A percentile compares a stretch with the other conserved stretches of the same genome.
phyloP scores from a whole-genome alignment of 352 stramenopile genomes.

The Globisporangium middletonii region DNA sequence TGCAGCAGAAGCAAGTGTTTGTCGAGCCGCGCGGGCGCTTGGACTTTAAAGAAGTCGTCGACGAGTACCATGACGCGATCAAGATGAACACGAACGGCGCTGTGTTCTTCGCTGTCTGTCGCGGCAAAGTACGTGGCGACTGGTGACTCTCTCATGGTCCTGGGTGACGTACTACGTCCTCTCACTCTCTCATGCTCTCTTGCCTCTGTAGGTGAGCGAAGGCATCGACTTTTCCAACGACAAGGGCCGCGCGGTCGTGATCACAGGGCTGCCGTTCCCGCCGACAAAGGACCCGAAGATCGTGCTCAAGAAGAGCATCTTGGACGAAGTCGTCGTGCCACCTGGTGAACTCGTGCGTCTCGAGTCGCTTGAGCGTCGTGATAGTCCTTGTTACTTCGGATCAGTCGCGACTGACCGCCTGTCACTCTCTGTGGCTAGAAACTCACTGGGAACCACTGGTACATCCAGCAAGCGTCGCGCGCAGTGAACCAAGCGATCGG shows the following conservation, averaged over 20 bases:
- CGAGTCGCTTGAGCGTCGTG: not conserved
- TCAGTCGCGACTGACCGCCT: not conserved
- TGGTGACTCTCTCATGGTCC: not conserved
- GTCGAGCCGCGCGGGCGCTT: slow-evolving; percentile 63
- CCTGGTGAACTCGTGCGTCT: slow-evolving; percentile 49
- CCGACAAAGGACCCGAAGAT: slow-evolving; percentile 97
- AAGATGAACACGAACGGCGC: slow-evolving; percentile 76
- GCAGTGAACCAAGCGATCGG: slow-evolving; percentile 99
- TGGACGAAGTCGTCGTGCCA: slow-evolving; percentile 77
- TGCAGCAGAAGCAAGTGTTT: slow-evolving; percentile 73
- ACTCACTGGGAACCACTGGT: slow-evolving; percentile 96
- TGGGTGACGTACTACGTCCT: too few relatives aligned
- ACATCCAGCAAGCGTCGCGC: slow-evolving; percentile 96
- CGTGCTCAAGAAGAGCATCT: slow-evolving; percentile 95
- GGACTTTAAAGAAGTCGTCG: slow-evolving; percentile 77
- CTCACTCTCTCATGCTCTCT: not conserved
- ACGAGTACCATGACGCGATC: slow-evolving; percentile 79
- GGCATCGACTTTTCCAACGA: slow-evolving; percentile 98
- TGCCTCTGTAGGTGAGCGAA: slow-evolving; percentile 87
- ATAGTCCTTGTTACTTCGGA: not conserved
- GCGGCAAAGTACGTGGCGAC: slow-evolving; percentile 85
- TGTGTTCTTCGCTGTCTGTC: slow-evolving; percentile 97
- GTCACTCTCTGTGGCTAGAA: slow-evolving; percentile 35
- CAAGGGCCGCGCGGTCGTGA: slow-evolving; percentile 96
- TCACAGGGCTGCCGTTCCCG: slow-evolving; percentile 98